Evolutionary conservation across 1,284 basidiomycete genomes (phyloP).

Genomic region (Tranzscheliella williamsii): DNA sequence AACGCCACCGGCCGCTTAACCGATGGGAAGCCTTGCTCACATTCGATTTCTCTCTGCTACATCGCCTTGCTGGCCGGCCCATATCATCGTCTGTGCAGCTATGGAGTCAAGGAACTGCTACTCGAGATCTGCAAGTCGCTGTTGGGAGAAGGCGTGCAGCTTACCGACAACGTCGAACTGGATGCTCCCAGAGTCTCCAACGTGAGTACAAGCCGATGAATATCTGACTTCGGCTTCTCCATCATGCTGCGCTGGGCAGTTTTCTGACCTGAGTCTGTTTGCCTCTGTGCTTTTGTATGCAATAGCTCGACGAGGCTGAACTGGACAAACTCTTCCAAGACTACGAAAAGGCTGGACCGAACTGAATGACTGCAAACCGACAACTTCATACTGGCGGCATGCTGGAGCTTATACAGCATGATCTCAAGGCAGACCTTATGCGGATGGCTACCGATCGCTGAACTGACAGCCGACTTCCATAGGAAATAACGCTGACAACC

Average conservation of each 20-base stretch:
- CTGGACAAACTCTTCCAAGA: conserved; percentile 34
- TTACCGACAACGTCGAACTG: conserved; percentile 25
- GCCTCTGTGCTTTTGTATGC: neutral
- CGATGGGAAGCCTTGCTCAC: no score
- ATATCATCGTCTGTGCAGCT: no score
- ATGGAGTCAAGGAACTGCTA: conserved; percentile 40
- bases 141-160: conserved; percentile 34
- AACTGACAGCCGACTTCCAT: no score
- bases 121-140: conserved; percentile 36
- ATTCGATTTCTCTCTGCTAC: no score
- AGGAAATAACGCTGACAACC: no score
- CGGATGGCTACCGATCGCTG: no score
- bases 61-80: no score
- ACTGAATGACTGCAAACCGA: neutral
- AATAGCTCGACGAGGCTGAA: conserved; percentile 34
- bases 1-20: no score
- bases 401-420: no score
- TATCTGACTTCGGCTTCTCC: neutral
- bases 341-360: conserved; percentile 28
- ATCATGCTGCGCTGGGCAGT: neutral
- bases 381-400: no score
- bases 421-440: no score
- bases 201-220: conserved; percentile 4
- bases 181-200: conserved; percentile 30
- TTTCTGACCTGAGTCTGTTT: neutral